phyloP scores from a whole-genome alignment of 2,329 filamentous ascomycete genomes.

The Aspergillus quadricinctus region DNA sequence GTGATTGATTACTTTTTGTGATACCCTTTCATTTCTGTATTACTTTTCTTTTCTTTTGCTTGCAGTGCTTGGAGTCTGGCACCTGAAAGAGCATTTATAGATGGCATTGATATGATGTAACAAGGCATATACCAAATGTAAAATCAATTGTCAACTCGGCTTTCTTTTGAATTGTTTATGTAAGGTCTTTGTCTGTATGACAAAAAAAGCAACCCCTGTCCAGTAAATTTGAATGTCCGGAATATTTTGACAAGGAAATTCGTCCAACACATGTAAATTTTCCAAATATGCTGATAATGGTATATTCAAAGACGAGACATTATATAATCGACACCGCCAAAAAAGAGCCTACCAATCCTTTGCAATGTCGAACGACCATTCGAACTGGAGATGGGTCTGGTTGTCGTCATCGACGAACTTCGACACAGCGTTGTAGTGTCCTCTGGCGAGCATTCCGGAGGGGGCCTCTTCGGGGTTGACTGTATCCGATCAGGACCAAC shows the following conservation, averaged over 20 bases:
- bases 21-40: slow-evolving; percentile 32
- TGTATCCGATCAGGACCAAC: slow-evolving; percentile 34
- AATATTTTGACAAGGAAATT: slow-evolving; percentile 15
- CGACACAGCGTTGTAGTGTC: slow-evolving; percentile 83
- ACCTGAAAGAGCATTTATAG: slow-evolving; percentile 25
- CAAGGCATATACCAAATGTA: background rate
- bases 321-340: background rate
- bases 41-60: slow-evolving; percentile 9
- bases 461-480: slow-evolving; percentile 91
- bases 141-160: background rate
- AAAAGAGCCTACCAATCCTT: slow-evolving; percentile 70
- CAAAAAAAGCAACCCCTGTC: background rate
- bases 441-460: slow-evolving; percentile 81
- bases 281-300: slow-evolving; percentile 22
- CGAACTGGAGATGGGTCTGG: slow-evolving; percentile 82
- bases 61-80: slow-evolving; percentile 24
- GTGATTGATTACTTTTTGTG: slow-evolving; percentile 69
- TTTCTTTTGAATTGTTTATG: background rate
- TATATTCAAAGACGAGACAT: slow-evolving; percentile 11
- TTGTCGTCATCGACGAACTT: slow-evolving; percentile 96
- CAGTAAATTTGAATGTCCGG: background rate
- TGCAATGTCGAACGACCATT: slow-evolving; percentile 94
- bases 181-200: background rate
- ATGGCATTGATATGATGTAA: slow-evolving; percentile 14
- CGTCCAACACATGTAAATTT: slow-evolving; percentile 25